A percentile compares a stretch with the other conserved stretches of the same genome.
These are phyloP conservation scores for Thymus quinquecostatus DNA, from an alignment of 257 asterid genomes.

Conservation along the genomic window DNA sequence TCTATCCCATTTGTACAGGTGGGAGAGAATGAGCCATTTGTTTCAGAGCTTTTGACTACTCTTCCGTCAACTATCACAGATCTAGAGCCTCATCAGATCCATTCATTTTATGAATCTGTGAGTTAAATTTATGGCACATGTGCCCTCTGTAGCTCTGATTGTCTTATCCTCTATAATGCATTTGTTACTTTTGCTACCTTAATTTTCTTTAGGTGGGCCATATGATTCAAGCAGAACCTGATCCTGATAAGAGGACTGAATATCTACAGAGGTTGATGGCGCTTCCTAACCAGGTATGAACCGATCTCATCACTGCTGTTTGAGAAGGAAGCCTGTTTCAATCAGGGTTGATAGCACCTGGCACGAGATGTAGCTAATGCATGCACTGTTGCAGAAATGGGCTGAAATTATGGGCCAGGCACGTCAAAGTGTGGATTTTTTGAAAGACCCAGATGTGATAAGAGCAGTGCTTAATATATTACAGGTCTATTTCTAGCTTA, in stretches of 20 bases:
- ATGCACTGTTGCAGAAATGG: conserved; percentile 76
- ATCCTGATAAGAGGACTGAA: conserved; percentile 89
- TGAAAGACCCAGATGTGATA: conserved; percentile 88
- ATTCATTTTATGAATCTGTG: conserved; percentile 95
- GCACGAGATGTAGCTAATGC: conserved; percentile 35
- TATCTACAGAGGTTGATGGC: conserved; percentile 89
- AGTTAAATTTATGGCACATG: conserved; percentile 32
- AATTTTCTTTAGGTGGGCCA: conserved; percentile 67
- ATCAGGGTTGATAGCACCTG: conserved; percentile 16
- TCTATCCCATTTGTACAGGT: conserved; percentile 54
- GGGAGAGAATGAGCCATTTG: conserved; percentile 96
- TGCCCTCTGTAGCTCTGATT: conserved; percentile 12
- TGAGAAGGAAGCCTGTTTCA: conserved; percentile 15
- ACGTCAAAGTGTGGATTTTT: conserved; percentile 79
- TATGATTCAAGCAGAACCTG: conserved; percentile 97
- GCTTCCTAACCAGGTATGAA: conserved; percentile 86
- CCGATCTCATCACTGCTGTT: conserved; percentile 17
- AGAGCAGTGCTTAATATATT: conserved; percentile 92
- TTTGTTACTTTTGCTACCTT: conserved; percentile 18
- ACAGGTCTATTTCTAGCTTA: conserved; percentile 63
- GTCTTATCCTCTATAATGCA: background rate
- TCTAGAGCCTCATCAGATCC: conserved; percentile 97
- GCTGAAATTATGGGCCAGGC: conserved; percentile 94
- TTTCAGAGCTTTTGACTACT: conserved; percentile 83
- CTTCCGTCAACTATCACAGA: conserved; percentile 88